Percentiles rank a stretch among this genome's conserved stretches.
These are phyloP conservation scores for Thalassiosira ordinaria DNA, from an alignment of 352 stramenopile genomes.

Conservation along the genomic window DNA sequence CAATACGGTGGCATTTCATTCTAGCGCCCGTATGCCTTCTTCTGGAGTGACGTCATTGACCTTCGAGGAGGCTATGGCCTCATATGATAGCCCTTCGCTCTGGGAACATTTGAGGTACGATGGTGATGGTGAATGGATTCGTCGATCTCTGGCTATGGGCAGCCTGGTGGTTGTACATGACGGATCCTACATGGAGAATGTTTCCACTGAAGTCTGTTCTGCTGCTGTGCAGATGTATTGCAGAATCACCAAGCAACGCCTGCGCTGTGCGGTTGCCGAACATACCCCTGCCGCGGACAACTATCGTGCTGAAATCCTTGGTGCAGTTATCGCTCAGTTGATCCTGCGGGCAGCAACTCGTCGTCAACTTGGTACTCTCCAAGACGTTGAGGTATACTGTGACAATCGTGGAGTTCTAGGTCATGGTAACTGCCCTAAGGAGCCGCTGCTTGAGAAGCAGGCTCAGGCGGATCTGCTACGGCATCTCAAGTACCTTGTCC, in stretches of 20 bases:
- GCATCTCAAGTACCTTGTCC: constrained; percentile 6
- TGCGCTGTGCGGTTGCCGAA: neutral
- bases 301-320: constrained; percentile 17
- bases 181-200: constrained; percentile 11
- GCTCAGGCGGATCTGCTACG: constrained; percentile 9
- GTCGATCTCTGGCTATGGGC: neutral
- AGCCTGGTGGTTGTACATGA: constrained; percentile 13
- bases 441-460: constrained; percentile 4
- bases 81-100: too few species aligned
- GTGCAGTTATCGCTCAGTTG: constrained; percentile 7
- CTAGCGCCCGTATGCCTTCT: too few species aligned
- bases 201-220: constrained; percentile 10
- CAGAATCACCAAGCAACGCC: neutral
- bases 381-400: neutral
- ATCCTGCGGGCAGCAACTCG: constrained; percentile 6
- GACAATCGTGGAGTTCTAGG: constrained; percentile 17
- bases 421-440: constrained; percentile 20
- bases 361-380: neutral
- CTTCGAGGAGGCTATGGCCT: too few species aligned
- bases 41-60: too few species aligned
- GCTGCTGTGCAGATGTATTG: constrained; percentile 1
- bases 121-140: constrained; percentile 36
- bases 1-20: too few species aligned
- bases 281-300: neutral
- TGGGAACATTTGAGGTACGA: constrained; percentile 11